Conservation (phyloP, 352 stramenopile genomes). For the Elongisporangium prolatum region DNA sequence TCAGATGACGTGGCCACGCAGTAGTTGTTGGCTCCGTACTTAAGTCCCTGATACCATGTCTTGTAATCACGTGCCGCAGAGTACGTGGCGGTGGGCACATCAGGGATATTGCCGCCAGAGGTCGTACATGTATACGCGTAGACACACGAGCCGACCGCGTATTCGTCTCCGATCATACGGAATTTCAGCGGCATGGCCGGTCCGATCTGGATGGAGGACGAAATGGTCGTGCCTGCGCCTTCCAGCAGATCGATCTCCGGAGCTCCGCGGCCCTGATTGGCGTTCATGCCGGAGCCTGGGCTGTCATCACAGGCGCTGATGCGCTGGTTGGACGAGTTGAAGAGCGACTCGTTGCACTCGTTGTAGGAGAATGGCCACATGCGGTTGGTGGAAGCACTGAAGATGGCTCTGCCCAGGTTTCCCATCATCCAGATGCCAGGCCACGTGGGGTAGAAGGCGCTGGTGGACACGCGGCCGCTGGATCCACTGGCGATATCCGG, state of each 20-base stretch:
- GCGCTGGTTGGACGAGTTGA: constrained; percentile 55
- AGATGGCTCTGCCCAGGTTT: constrained; percentile 95
- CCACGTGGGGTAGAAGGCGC: constrained; percentile 76
- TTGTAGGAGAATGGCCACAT: constrained; percentile 97
- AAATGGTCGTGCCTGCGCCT: constrained; percentile 78
- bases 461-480: constrained; percentile 39
- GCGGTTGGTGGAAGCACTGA: constrained; percentile 89
- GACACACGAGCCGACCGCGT: constrained; percentile 22
- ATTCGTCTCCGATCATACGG: constrained; percentile 23
- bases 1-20: constrained; percentile 17
- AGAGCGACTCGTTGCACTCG: constrained; percentile 75
- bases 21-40: constrained; percentile 57
- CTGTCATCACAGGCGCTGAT: constrained; percentile 89
- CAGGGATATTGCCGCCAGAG: constrained; percentile 31
- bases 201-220: constrained; percentile 87
- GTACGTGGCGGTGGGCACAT: constrained; percentile 37
- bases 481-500: constrained; percentile 32
- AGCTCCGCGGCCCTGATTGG: constrained; percentile 85
- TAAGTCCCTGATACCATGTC: constrained; percentile 64
- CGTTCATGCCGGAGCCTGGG: constrained; percentile 90
- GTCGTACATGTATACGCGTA: constrained; percentile 39
- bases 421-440: constrained; percentile 95
- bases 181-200: constrained; percentile 65
- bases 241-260: constrained; percentile 96
- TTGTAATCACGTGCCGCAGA: constrained; percentile 41